A percentile compares a stretch with the other conserved stretches of the same genome.
These are phyloP conservation scores for Kazachstania taianensis DNA, from an alignment of 805 yeast species.

Conservation along the genomic window DNA sequence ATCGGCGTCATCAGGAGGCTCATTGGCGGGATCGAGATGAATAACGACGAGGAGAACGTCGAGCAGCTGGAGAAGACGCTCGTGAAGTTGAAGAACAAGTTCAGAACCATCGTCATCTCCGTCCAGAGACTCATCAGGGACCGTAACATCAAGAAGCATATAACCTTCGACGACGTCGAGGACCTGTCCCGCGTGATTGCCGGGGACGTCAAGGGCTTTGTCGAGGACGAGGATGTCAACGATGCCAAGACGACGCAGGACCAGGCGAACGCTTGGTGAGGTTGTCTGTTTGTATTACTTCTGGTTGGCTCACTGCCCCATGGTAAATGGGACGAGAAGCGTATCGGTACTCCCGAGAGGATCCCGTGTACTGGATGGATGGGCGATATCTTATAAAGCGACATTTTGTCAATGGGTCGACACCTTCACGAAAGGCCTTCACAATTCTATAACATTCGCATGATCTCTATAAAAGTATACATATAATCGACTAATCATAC, in stretches of 20 bases:
- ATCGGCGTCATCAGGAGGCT: slow-evolving; percentile 19
- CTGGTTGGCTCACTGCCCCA: too few relatives aligned
- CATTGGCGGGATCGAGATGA: slow-evolving; percentile 27
- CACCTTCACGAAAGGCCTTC: too few relatives aligned
- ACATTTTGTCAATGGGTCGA: not conserved
- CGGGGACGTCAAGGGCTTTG: slow-evolving; percentile 25
- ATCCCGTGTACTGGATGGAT: too few relatives aligned
- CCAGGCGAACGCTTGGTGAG: slow-evolving; percentile 20
- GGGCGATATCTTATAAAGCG: too few relatives aligned
- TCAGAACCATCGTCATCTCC: slow-evolving; percentile 39
- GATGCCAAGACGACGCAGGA: slow-evolving; percentile 14
- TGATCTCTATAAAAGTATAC: too few relatives aligned
- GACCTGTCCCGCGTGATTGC: slow-evolving; percentile 23
- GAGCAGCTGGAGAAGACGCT: slow-evolving; percentile 43
- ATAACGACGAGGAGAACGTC: slow-evolving; percentile 48
- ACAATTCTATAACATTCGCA: too few relatives aligned
- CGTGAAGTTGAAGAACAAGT: slow-evolving; percentile 49
- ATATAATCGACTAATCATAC: too few relatives aligned
- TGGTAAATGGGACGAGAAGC: too few relatives aligned
- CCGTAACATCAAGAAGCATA: slow-evolving; percentile 11
- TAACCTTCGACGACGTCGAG: slow-evolving; percentile 30
- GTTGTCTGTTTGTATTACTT: too few relatives aligned
- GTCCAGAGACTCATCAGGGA: slow-evolving; percentile 16
- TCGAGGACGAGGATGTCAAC: slow-evolving; percentile 18
- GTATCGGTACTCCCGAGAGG: too few relatives aligned